Base-by-base conservation (phyloP, 2,329 filamentous ascomycete genomes). In the Calonectria hawksworthii region DNA sequence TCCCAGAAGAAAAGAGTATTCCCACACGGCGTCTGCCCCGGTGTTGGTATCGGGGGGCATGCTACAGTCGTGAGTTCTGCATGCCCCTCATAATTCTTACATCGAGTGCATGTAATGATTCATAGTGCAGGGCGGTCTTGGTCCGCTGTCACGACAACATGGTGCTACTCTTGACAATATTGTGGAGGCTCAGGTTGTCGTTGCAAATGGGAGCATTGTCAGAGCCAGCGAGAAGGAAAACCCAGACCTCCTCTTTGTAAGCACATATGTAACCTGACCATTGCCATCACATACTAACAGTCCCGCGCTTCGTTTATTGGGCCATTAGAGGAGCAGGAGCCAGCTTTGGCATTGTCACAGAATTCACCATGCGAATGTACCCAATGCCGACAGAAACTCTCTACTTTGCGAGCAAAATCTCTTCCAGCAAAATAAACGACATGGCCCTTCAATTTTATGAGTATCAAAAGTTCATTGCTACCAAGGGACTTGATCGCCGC, bases 291-390 rank as follows among this genome's bases (percentile, higher is more conserved):
- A 4, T 52, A 8, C 28, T 54, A 28, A 54, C 23, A 30, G 6
- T 51, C 10, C 16, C 8, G 6, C 4, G 34, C 13, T 41, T 10
- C 34, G 14, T 21, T 32, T 0, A 13, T 26, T 6, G 44, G 68
- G 56, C 68, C 11, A 34, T 70, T 3, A 32, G 68, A 36, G 56
- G 56, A 36, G 68, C 68, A 21, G 68, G 44, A 18, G 68, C 68
- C 13, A 44, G 56, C 16, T 70, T 70, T 16, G 68, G 68, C 44
- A 52, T 70, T 23, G 32, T 70, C n/a, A 70, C 56, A 9, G 56
- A 63, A 38, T 70, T 70, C 56, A 34, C 23, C 11, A 38, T 70
- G 54, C 14, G 32, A 51, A 64, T 56, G 16, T 26, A 64, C 16
- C 16, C 23, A 13, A 47, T 23, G 26, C 56, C 68, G 1, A 38